These are phyloP conservation scores for Handroanthus guayacan DNA, from an alignment of 257 asterid genomes.

Conservation along the genomic window DNA sequence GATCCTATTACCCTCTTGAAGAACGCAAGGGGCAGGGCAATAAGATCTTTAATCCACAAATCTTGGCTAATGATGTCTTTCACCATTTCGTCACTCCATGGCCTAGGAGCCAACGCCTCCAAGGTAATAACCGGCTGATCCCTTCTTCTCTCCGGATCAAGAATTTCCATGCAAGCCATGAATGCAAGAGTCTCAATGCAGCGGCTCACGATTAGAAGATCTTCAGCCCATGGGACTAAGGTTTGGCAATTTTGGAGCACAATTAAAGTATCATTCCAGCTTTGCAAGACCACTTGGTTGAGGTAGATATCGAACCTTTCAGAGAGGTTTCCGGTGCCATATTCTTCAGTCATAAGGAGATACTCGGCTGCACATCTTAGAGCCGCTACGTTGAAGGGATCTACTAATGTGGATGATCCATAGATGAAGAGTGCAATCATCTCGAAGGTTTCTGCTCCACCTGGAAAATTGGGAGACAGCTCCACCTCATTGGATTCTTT, in stretches of 20 bases:
- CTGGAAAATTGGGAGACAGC: constrained; percentile 65
- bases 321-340: constrained; percentile 56
- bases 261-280: constrained; percentile 68
- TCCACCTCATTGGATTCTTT: constrained; percentile 58
- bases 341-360: constrained; percentile 64
- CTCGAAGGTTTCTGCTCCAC: constrained; percentile 74
- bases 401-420: constrained; percentile 66
- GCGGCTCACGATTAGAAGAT: constrained; percentile 68
- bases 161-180: constrained; percentile 94
- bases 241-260: constrained; percentile 67
- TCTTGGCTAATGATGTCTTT: constrained; percentile 54
- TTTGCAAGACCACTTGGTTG: constrained; percentile 75
- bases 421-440: constrained; percentile 73
- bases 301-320: constrained; percentile 72
- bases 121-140: constrained; percentile 61
- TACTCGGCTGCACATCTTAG: constrained; percentile 77
- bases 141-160: constrained; percentile 76
- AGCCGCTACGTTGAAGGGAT: constrained; percentile 67
- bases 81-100: constrained; percentile 49
- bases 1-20: constrained; percentile 72
- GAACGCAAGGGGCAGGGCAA: constrained; percentile 63
- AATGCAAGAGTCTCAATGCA: constrained; percentile 83
- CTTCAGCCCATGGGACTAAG: constrained; percentile 69
- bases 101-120: constrained; percentile 51
- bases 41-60: constrained; percentile 69